Conservation (phyloP, 1,139 yeast species). For the Wickerhamomyces sp. region DNA sequence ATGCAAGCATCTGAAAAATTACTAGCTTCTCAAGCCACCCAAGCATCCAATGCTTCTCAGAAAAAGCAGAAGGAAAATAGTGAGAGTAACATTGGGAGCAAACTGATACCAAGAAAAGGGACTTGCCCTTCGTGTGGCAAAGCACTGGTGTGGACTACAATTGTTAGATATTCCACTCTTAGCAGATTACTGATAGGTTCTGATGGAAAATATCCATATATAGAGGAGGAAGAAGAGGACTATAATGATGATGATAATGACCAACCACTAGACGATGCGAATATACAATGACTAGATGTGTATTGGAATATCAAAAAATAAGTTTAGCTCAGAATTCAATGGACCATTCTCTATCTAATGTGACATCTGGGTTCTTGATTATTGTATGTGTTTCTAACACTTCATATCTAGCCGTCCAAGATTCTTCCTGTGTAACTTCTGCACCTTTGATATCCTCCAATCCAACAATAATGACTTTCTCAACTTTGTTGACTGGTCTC, state of each 20-base stretch:
- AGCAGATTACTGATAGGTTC: slow-evolving; percentile 23
- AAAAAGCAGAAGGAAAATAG: background rate
- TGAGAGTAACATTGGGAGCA: slow-evolving; percentile 1
- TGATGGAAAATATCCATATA: slow-evolving; percentile 4
- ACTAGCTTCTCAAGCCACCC: background rate
- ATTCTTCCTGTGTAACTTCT: slow-evolving; percentile 31
- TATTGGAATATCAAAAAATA: background rate
- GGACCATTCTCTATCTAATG: slow-evolving; percentile 38
- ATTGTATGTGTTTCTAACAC: slow-evolving; percentile 24
- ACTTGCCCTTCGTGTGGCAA: slow-evolving; percentile 37
- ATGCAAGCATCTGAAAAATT: slow-evolving; percentile 9
- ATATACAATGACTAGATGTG: background rate
- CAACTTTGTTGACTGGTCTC: slow-evolving; percentile 37
- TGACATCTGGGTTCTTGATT: slow-evolving; percentile 52
- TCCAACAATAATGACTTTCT: slow-evolving; percentile 56
- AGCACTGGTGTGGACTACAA: slow-evolving; percentile 36
- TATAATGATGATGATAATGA: slow-evolving; percentile 3
- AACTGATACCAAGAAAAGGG: slow-evolving; percentile 36
- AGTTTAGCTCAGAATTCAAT: slow-evolving; percentile 8
- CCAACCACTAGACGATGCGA: background rate
- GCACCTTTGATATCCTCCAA: slow-evolving; percentile 22
- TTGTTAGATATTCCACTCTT: slow-evolving; percentile 35
- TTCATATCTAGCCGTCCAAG: slow-evolving; percentile 33
- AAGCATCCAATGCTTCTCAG: background rate
- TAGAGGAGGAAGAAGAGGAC: slow-evolving; percentile 5